phyloP scores from a whole-genome alignment of 345 rosid genomes.

The Sonneratia caseolaris region DNA sequence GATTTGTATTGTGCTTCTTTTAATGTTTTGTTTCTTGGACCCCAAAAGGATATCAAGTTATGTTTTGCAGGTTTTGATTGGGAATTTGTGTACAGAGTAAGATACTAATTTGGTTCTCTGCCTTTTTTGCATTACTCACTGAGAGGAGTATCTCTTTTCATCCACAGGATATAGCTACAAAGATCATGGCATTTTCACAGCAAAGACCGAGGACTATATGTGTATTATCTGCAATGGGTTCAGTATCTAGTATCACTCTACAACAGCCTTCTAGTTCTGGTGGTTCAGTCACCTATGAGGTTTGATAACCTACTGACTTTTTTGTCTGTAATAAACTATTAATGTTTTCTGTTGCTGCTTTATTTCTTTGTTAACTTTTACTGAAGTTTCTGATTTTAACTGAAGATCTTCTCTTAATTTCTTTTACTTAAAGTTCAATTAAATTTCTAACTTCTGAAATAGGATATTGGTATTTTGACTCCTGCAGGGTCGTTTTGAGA shows the following conservation, averaged over 20 bases:
- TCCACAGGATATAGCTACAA: constrained; percentile 27
- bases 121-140: too few relatives aligned
- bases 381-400: not conserved
- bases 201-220: constrained; percentile 82
- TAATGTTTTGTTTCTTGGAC: too few relatives aligned
- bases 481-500: constrained; percentile 80
- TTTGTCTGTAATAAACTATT: too few relatives aligned
- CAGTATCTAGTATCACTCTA: constrained; percentile 80
- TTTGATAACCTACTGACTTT: constrained; percentile 15
- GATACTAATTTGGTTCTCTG: too few relatives aligned
- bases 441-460: not conserved
- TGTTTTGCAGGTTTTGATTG: too few relatives aligned
- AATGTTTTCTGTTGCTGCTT: too few relatives aligned
- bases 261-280: constrained; percentile 70
- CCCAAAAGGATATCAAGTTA: too few relatives aligned
- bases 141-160: too few relatives aligned
- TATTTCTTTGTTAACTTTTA: not conserved
- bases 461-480: constrained; percentile 3
- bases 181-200: constrained; percentile 72
- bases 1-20: not conserved
- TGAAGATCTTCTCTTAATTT: not conserved
- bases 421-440: not conserved
- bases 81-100: too few relatives aligned
- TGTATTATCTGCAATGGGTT: constrained; percentile 79
- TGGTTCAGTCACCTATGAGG: constrained; percentile 85